Base-by-base conservation (phyloP, 257 asterid species). In the Schizonepeta tenuifolia region DNA sequence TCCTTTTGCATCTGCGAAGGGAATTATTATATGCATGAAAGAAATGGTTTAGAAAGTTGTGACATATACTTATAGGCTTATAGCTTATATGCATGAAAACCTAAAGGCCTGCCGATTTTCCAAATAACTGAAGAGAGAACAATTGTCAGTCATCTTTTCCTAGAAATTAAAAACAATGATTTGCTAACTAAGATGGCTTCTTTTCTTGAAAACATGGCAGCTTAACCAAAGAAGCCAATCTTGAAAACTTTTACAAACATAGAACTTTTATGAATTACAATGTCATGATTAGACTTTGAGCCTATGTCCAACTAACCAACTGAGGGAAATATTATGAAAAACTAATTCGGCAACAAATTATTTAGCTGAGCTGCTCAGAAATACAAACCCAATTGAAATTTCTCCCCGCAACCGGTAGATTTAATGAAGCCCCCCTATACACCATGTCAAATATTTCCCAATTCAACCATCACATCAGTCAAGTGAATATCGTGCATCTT, bases 311-410 rank as follows among this genome's bases (percentile, higher is more conserved):
- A 56, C 40, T 55, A 38, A 38, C 46, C 55, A 43, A 18, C 15
- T 56, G 18, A 20, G 58, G 40, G 31, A 64, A 28, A 33, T 61
- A 17, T 14, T 11, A 63, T 20, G 53, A 15, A 56, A 4, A 71
- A 43, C 38, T 31, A 36, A 38, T 38, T 44, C 63, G 3, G 14
- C 26, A 50, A 77, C 55, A 57, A 51, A 62, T 21, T 15, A 71
- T 59, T 50, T 35, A 20, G 58, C 71, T 14, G 21, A 65, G 60
- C 54, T n/a, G 44, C 44, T 66, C 59, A 49, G 46, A 57, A 28
- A 67, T 11, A 68, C 64, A 68, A 65, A 67, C 59, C 44, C 68
- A 60, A 26, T 47, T 55, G 59, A 50, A 46, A 43, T 53, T 53
- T 61, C 38, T 67, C 53, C 44, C 18, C 70, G 8, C 58, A 36